Evolutionary conservation across 805 yeast genomes (phyloP).

Genomic region (Saccharomycopsis amapae): DNA sequence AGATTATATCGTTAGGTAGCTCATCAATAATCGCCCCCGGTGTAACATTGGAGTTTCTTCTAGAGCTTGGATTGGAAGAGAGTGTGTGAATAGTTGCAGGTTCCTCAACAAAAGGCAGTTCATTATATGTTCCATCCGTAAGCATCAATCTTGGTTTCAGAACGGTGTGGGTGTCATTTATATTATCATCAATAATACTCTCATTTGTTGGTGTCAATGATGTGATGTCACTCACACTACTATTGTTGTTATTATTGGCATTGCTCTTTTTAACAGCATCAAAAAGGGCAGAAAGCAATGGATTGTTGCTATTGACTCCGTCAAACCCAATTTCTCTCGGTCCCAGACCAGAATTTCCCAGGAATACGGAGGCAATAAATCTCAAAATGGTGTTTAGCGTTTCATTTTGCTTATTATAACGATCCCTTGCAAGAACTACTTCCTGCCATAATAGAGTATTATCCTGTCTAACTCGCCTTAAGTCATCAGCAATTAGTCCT

Average conservation of each 20-base stretch:
- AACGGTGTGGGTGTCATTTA: not conserved
- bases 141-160: slow-evolving; percentile 15
- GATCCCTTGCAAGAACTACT: slow-evolving; percentile 72
- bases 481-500: slow-evolving; percentile 72
- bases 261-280: slow-evolving; percentile 10
- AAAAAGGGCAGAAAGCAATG: slow-evolving; percentile 12
- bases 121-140: not conserved
- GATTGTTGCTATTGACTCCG: slow-evolving; percentile 3
- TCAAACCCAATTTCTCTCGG: slow-evolving; percentile 18
- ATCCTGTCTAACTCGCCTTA: slow-evolving; percentile 75
- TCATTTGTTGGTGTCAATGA: not conserved
- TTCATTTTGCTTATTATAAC: slow-evolving; percentile 78
- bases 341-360: slow-evolving; percentile 9
- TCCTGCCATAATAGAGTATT: slow-evolving; percentile 91
- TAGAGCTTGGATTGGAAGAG: not conserved
- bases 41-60: not conserved
- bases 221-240: not conserved
- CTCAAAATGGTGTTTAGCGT: slow-evolving; percentile 82
- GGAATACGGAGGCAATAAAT: slow-evolving; percentile 66
- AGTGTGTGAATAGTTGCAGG: not conserved
- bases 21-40: not conserved
- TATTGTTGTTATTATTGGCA: not conserved
- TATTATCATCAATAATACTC: not conserved
- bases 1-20: not conserved
- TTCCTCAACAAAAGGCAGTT: not conserved